Percentiles rank a stretch among this genome's conserved stretches.
These are phyloP conservation scores for Cordyceps javanica DNA, from an alignment of 2,329 filamentous ascomycete species.

Conservation along the genomic window DNA sequence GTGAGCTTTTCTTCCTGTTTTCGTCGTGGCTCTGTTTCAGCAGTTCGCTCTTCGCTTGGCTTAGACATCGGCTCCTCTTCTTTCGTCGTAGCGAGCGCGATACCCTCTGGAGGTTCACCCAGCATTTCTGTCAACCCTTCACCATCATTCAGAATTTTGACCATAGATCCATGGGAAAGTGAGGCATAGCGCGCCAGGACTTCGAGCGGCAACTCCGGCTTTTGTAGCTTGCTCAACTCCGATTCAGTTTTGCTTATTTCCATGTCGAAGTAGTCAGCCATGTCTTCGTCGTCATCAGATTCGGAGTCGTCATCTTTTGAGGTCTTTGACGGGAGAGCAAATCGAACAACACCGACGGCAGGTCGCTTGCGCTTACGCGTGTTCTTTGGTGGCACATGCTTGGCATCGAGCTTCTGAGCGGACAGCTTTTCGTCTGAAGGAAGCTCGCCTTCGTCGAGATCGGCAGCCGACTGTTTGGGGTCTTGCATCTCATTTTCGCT, in stretches of 20 bases:
- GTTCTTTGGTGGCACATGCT: background rate
- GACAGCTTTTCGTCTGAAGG: slow-evolving; percentile 11
- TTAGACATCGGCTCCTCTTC: background rate
- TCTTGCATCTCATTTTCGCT: slow-evolving; percentile 31
- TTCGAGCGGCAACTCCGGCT: slow-evolving; percentile 31
- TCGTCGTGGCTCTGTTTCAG: background rate
- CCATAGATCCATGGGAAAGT: slow-evolving; percentile 43
- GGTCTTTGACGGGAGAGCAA: slow-evolving; percentile 35
- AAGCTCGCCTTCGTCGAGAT: slow-evolving; percentile 14
- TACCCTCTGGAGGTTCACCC: slow-evolving; percentile 32
- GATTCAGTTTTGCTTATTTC: slow-evolving; percentile 47
- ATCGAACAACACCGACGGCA: slow-evolving; percentile 28
- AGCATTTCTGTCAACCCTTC: slow-evolving; percentile 39
- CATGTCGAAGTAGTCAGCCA: slow-evolving; percentile 49
- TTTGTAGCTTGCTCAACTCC: slow-evolving; percentile 42
- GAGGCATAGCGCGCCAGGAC: slow-evolving; percentile 42
- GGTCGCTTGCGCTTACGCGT: slow-evolving; percentile 24
- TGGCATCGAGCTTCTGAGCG: slow-evolving; percentile 1
- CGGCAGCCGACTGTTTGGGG: background rate
- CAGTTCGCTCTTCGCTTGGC: background rate
- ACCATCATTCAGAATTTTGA: slow-evolving; percentile 39
- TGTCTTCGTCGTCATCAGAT: slow-evolving; percentile 53
- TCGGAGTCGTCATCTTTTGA: slow-evolving; percentile 31
- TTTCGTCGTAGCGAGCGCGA: slow-evolving; percentile 17
- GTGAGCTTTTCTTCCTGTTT: background rate